Percentiles rank a stretch among this genome's conserved stretches.
These are phyloP conservation scores for Candida insectorum DNA, from an alignment of 805 yeast species.

Conservation along the genomic window DNA sequence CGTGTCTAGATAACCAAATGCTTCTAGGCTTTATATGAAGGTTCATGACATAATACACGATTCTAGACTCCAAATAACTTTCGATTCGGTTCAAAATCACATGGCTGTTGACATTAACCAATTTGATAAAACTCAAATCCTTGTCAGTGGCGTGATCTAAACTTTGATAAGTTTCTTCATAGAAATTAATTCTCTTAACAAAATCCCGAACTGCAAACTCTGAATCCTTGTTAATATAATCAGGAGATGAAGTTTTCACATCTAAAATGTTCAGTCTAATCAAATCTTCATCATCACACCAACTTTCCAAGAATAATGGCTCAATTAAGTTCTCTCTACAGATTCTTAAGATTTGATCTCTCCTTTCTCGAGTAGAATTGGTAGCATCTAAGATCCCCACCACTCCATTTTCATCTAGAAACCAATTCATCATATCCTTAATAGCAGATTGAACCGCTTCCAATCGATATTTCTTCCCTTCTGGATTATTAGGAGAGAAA, in stretches of 20 bases:
- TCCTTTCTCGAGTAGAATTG: constrained; percentile 72
- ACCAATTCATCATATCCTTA: constrained; percentile 83
- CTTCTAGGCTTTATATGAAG: constrained; percentile 88
- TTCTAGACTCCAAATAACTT: constrained; percentile 84
- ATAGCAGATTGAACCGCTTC: constrained; percentile 73
- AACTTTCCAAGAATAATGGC: constrained; percentile 90
- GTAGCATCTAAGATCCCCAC: constrained; percentile 96
- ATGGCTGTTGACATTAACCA: constrained; percentile 84
- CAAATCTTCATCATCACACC: constrained; percentile 79
- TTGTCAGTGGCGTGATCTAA: constrained; percentile 56
- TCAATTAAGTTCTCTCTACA: constrained; percentile 68
- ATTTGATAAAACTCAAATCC: constrained; percentile 77
- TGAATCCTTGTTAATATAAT: constrained; percentile 64
- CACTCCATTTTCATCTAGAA: constrained; percentile 70
- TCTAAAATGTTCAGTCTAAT: constrained; percentile 78
- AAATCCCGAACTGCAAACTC: constrained; percentile 74
- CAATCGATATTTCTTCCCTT: constrained; percentile 59
- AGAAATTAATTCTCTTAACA: constrained; percentile 65
- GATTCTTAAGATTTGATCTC: constrained; percentile 60
- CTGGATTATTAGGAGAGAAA: constrained; percentile 64
- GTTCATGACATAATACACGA: constrained; percentile 94
- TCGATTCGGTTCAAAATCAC: constrained; percentile 85
- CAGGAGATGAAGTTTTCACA: constrained; percentile 85
- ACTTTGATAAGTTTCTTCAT: constrained; percentile 75
- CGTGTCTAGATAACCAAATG: constrained; percentile 94